Evolutionary conservation across 2,329 filamentous ascomycete species (phyloP), one percentile per base, ranked within the genome.

Genomic region (Metarhizium anisopliae): DNA sequence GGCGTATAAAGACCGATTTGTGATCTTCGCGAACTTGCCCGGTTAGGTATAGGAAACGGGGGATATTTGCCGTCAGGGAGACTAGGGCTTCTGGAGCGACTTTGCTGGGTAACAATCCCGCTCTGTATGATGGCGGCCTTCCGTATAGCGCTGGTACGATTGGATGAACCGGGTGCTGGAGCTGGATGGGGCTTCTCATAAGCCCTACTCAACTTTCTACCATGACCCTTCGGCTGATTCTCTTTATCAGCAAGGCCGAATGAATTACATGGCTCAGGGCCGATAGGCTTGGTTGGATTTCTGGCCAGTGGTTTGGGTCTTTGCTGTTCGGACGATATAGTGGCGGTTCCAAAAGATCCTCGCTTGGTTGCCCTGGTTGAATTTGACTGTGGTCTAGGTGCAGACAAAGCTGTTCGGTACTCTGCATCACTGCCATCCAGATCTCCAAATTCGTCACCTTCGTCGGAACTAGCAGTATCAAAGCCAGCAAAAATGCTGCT

Each of bases 401-500:
- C 84, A 11, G 83, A 84, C 16, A 88, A 72, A 2, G 82, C 82
- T 5, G 85, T 88, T 56, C 80, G 77, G 67, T 80, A 88, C 62
- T 90, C 86, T 2, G 80, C 79, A 61, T 89, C 87, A 62, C 82
- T 86, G 59, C 81, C 59, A 51, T 87, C 83, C 4, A 69, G 74
- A 57, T 85, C 82, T 35, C 70, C 74, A 67, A 85, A 85, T 32
- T 86, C 83, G 45, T 86, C 83, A 2, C 67, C 75, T 55, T 89
- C 85, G 49, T 85, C 85, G 7, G 85, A 86, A 64, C 84, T 90
- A 49, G 77, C 78, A 13, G 82, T 83, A 50, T 93, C 89, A 61
- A 95, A 94, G 0, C 89, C 89, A 36, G 89, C 88, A 69, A 94
- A 94, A n/a, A 95, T 75, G 66, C 89, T 94, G 70, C 88, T 93